Base-by-base conservation (phyloP, 176 grass and related monocot genomes). In the Phoenix dactylifera region DNA sequence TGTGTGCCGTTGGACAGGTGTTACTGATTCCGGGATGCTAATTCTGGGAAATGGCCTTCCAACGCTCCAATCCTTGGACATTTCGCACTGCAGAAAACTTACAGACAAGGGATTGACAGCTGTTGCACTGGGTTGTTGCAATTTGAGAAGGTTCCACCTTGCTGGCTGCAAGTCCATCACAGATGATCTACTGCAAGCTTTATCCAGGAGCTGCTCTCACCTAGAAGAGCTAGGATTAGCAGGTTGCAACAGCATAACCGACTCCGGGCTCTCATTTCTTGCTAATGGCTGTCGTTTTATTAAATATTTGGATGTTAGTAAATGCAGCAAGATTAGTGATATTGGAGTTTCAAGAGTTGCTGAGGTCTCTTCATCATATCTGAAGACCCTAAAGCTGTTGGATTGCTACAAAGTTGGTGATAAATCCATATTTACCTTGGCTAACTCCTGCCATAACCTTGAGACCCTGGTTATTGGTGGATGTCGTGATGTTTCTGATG, bases 291-390 rank as follows among this genome's bases (percentile, higher is more conserved):
- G 87, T 53, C 78, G 16, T 53, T 30, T 65, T 72, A 91, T 97
- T 23, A 88, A 80, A 61, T 57, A 24, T 22, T 58, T 97, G 56
- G 92, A 97, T 66, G 29, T 97, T 72, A 97, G 78, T 65, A 91
- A 91, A 63, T 96, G 92, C 72, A 79, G 55, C 50, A 88, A 96
- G 75, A 77, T 97, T 68, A 70, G 77, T 16, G 87, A 91, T 83
- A 24, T 53, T 49, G 87, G 93, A 76, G 14, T 97, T 3, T 81
- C 59, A 44, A 88, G 63, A 78, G 82, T 97, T n/a, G 74, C 85
- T 26, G 79, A 87, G 58, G 57, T 54, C 50, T 82, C 84, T 64
- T 76, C 80, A 3, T 81, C 71, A 22, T 80, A 57, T 55, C 81
- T 97, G 70, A 23, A 88, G 18, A 80, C 76, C 55, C 28, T 91